A percentile compares a stretch with the other conserved stretches of the same genome.
Conservation (phyloP, 306 rosid genomes). For the Pterocarpus macrocarpus region DNA sequence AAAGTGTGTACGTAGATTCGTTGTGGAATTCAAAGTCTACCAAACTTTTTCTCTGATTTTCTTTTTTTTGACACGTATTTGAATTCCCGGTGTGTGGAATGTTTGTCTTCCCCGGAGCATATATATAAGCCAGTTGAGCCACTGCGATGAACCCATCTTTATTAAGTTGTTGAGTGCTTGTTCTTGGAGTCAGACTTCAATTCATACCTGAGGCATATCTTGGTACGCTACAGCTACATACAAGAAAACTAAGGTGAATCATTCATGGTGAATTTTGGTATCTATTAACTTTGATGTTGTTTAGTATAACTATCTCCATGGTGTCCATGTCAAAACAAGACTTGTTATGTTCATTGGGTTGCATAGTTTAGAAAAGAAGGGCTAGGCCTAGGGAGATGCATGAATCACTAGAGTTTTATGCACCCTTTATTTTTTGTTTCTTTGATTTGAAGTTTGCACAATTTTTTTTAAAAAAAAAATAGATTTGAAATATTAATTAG, state of each 20-base stretch:
- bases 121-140: constrained; percentile 37
- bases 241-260: constrained; percentile 39
- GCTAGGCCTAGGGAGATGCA: too few species aligned
- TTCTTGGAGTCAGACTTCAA: constrained; percentile 35
- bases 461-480: not conserved
- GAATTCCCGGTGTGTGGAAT: constrained; percentile 37
- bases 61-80: constrained; percentile 65
- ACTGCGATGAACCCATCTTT: constrained; percentile 32
- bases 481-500: not conserved
- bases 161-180: constrained; percentile 9
- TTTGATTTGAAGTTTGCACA: too few species aligned
- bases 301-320: not conserved
- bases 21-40: constrained; percentile 57
- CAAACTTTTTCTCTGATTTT: constrained; percentile 13
- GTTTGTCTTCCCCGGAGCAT: constrained; percentile 2
- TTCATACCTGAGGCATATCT: constrained; percentile 1
- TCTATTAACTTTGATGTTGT: not conserved
- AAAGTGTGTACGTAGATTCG: constrained; percentile 33
- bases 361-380: too few species aligned
- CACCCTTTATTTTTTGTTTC: too few species aligned
- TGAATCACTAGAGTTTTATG: too few species aligned
- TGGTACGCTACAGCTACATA: not conserved
- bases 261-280: constrained; percentile 13
- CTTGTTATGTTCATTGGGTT: not conserved
- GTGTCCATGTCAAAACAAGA: not conserved